Conservation (phyloP, 2,329 filamentous ascomycete species). For the Beauveria asiatica region DNA sequence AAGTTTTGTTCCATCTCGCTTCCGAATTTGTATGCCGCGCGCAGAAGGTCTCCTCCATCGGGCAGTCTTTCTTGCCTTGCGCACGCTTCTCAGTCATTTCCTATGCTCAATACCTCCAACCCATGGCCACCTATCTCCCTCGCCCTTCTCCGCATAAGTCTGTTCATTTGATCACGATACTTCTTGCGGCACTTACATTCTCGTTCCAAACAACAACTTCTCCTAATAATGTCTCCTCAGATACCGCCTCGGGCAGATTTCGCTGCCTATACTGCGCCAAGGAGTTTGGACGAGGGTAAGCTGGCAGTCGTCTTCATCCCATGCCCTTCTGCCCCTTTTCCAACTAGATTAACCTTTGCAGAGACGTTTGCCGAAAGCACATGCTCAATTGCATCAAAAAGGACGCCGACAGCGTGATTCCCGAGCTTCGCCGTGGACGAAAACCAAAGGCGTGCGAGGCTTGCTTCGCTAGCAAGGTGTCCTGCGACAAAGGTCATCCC, state of each 20-base stretch:
- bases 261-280: slow-evolving; percentile 16
- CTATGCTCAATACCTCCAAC: background rate
- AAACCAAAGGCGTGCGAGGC: slow-evolving; percentile 21
- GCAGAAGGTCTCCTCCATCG: background rate
- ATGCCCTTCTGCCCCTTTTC: background rate
- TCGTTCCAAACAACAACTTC: background rate
- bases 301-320: background rate
- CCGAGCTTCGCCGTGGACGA: slow-evolving; percentile 19
- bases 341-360: background rate
- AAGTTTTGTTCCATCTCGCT: background rate
- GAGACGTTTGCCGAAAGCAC: slow-evolving; percentile 22
- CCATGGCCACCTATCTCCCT: background rate
- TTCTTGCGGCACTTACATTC: background rate
- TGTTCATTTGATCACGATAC: background rate
- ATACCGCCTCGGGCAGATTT: slow-evolving; percentile 11
- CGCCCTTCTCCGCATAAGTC: background rate
- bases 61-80: background rate
- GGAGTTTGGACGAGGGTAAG: slow-evolving; percentile 16
- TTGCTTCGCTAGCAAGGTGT: slow-evolving; percentile 22
- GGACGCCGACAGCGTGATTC: slow-evolving; percentile 10
- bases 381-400: slow-evolving; percentile 16
- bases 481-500: slow-evolving; percentile 19
- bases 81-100: background rate
- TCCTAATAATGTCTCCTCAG: slow-evolving; percentile 1
- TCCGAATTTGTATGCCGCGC: background rate